Percentiles rank a stretch among this genome's conserved stretches.
Conservation (phyloP, 495 filamentous ascomycete genomes). For the Lophiotrema nucula region DNA sequence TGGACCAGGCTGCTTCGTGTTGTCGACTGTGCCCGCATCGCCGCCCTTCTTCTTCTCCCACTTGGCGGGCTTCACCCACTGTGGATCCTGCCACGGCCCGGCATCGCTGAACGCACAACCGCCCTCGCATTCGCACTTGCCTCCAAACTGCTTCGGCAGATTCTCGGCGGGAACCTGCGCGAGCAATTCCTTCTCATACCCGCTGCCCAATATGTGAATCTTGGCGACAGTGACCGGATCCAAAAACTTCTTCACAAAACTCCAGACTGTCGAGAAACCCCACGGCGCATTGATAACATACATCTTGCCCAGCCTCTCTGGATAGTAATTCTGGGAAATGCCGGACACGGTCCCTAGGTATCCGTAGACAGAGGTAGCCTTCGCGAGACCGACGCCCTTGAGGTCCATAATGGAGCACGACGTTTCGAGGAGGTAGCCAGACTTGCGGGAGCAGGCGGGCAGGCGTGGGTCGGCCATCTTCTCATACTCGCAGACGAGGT, state of each 20-base stretch:
- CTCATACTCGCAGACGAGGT: slow-evolving; percentile 96
- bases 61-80: slow-evolving; percentile 60
- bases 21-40: slow-evolving; percentile 20
- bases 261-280: slow-evolving; percentile 83
- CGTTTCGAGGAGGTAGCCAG: slow-evolving; percentile 86
- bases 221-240: slow-evolving; percentile 95
- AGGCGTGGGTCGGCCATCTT: slow-evolving; percentile 88
- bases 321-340: slow-evolving; percentile 95
- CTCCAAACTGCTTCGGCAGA: slow-evolving; percentile 83
- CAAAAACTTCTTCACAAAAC: slow-evolving; percentile 82
- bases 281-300: slow-evolving; percentile 98
- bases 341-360: slow-evolving; percentile 67
- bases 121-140: slow-evolving; percentile 74
- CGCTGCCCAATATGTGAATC: slow-evolving; percentile 83
- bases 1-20: slow-evolving; percentile 21
- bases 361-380: slow-evolving; percentile 70
- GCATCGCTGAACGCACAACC: slow-evolving; percentile 86
- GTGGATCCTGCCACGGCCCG: slow-evolving; percentile 84
- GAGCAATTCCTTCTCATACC: slow-evolving; percentile 80
- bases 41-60: slow-evolving; percentile 34
- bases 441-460: slow-evolving; percentile 92
- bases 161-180: slow-evolving; percentile 87
- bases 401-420: slow-evolving; percentile 97
- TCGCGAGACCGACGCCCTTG: slow-evolving; percentile 84
- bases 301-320: slow-evolving; percentile 82